A percentile compares a stretch with the other conserved stretches of the same genome.
These are phyloP conservation scores for Lipomyces yarrowii DNA, from an alignment of 1,139 yeast species.

Conservation along the genomic window DNA sequence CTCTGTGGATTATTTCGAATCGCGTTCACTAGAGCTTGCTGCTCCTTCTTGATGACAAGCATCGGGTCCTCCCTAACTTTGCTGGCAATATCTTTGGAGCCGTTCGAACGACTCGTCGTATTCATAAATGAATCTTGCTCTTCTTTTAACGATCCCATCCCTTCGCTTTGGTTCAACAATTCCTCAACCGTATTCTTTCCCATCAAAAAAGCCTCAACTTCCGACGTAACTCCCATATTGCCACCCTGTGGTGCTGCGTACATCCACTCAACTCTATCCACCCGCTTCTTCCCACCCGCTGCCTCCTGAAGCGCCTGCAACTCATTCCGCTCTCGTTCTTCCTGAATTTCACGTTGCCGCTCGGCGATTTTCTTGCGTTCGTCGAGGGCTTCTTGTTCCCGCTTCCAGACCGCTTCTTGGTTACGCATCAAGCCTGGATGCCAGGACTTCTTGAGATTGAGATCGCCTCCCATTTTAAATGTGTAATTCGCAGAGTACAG, in stretches of 20 bases:
- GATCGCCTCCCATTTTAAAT: slow-evolving; percentile 64
- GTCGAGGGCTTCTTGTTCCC: slow-evolving; percentile 74
- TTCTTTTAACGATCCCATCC: slow-evolving; percentile 30
- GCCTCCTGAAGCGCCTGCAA: slow-evolving; percentile 56
- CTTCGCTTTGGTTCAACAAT: slow-evolving; percentile 34
- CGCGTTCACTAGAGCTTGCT: slow-evolving; percentile 39
- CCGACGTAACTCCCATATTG: slow-evolving; percentile 36
- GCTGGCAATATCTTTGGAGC: slow-evolving; percentile 36
- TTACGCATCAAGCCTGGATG: slow-evolving; percentile 86
- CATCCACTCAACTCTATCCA: slow-evolving; percentile 79
- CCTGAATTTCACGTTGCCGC: slow-evolving; percentile 63
- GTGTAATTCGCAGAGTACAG: not conserved
- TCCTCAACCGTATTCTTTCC: slow-evolving; percentile 55
- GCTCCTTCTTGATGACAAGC: slow-evolving; percentile 51
- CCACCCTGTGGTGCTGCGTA: slow-evolving; percentile 55
- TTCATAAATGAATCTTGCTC: slow-evolving; percentile 33
- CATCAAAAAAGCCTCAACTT: slow-evolving; percentile 52
- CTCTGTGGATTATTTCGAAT: slow-evolving; percentile 30
- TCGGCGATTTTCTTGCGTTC: slow-evolving; percentile 70
- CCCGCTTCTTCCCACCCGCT: slow-evolving; percentile 50
- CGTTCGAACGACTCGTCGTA: slow-evolving; percentile 20
- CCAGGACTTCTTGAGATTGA: slow-evolving; percentile 93
- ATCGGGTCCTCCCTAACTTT: slow-evolving; percentile 58
- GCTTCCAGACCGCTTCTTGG: slow-evolving; percentile 82
- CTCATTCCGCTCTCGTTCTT: slow-evolving; percentile 66